Evolutionary conservation across 164 flowering plant species (phyloP), one percentile per base, ranked within the genome.

Genomic region (Euptelea pleiosperma): DNA sequence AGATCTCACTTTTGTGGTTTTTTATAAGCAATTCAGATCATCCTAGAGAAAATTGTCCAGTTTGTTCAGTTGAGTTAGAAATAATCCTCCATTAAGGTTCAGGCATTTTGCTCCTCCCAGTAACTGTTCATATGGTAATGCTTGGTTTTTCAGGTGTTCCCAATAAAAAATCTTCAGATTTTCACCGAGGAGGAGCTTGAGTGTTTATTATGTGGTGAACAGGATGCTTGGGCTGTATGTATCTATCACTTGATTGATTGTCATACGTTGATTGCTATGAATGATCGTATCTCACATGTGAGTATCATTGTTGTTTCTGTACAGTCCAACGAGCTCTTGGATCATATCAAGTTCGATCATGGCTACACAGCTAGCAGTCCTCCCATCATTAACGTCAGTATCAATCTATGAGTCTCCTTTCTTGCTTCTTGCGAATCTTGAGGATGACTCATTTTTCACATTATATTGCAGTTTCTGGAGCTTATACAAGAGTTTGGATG

Each of bases 311-410:
- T 41, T 60, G 25, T 41, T 61, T 33, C 40, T 26, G 43, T 28
- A 28, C 85, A 86, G 92, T 66, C 74, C 37, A 74, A 72, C 60
- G 86, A 82, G 58, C 79, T 94, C 24, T 58, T 79, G 73, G 90
- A 91, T 66, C 80, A 88, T 61, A 70, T 88, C 68, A 88, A 88
- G 75, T 86, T 88, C 63, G 97, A 91, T 65, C 99, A 94, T 73
- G 99, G 99, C 60, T 94, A 91, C 69, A 91, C 96, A 22, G 83
- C 86, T 8, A 80, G 87, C 73, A 94, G 97, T 77, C 83, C 88
- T 56, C 85, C 89, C 18, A 62, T 91, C 44, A 33, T 79, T 21
- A 67, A 79, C 70, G 99, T 94, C 2, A 58, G 91, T 80, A 24
- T 33, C 54, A 11, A 30, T 55, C n/a, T 14, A 1, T 30, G 48